These are phyloP conservation scores for Periconia digitata DNA, from an alignment of 2,329 filamentous ascomycete species.

Conservation along the genomic window DNA sequence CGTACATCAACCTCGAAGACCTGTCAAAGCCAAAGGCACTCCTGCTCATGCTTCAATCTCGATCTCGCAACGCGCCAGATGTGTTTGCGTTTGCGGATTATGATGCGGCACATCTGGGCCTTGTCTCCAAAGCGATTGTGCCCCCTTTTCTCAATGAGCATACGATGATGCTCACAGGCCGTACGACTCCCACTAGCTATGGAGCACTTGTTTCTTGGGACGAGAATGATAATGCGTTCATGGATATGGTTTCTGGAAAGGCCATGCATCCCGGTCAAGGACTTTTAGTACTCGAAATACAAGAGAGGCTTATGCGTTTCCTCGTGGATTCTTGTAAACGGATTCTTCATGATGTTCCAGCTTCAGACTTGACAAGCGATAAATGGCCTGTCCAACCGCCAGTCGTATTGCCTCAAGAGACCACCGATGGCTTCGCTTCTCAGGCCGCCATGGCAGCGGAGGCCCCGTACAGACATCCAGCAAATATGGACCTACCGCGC, in stretches of 20 bases:
- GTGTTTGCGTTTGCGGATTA: slow-evolving; percentile 53
- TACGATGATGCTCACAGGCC: slow-evolving; percentile 38
- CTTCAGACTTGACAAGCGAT: slow-evolving; percentile 36
- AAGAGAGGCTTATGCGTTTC: slow-evolving; percentile 52
- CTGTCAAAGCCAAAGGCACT: slow-evolving; percentile 49
- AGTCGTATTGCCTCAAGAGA: slow-evolving; percentile 17
- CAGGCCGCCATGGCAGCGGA: slow-evolving; percentile 45
- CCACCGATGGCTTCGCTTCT: slow-evolving; percentile 4
- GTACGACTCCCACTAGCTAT: slow-evolving; percentile 34
- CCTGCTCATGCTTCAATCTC: slow-evolving; percentile 54
- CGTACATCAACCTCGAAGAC: slow-evolving; percentile 61
- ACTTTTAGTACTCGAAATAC: slow-evolving; percentile 54
- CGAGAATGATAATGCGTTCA: slow-evolving; percentile 42
- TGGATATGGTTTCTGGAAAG: slow-evolving; percentile 37
- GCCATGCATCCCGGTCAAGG: slow-evolving; percentile 52
- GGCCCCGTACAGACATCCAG: slow-evolving; percentile 56
- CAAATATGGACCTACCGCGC: slow-evolving; percentile 48
- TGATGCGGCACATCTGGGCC: slow-evolving; percentile 14
- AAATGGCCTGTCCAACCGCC: slow-evolving; percentile 45
- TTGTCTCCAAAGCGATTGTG: slow-evolving; percentile 1
- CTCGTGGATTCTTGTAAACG: slow-evolving; percentile 51
- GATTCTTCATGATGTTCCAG: slow-evolving; percentile 53
- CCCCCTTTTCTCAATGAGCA: slow-evolving; percentile 22
- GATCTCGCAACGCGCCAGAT: slow-evolving; percentile 51
- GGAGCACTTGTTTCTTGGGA: slow-evolving; percentile 43